Base-by-base conservation (phyloP, 2,329 filamentous ascomycete genomes). In the Paraphaeosphaeria sporulosa region DNA sequence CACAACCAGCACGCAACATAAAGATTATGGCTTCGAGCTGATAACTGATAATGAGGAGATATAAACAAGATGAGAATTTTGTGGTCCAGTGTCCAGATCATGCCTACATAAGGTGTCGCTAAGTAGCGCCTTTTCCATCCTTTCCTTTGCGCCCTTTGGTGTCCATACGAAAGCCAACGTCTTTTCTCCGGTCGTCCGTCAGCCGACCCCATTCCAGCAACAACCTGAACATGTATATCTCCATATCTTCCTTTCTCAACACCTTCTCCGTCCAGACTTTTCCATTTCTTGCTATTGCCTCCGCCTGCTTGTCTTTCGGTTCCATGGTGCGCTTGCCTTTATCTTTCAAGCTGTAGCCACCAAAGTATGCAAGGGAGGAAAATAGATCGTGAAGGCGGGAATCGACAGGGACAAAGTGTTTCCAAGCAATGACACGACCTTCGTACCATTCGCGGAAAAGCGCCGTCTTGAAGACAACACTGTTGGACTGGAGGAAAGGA, bases 361-460 rank as follows among this genome's bases (percentile, higher is more conserved):
- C 72, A 46, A 95, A 94, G 76, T 93, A 95, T 0, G 89, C 86
- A 56, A 94, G 77, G 0, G 89, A 92, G 63, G 87, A 88, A 81
- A 91, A 92, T 43, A 95, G 78, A 1, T 86, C 90, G 61, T 93
- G 90, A 21, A 91, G 87, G 3, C 92, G 85, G 1, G 90, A 66
- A 72, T 95, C 92, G 17, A 94, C 78, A 9, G 92, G 92, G 1
- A 94, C 89, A 68, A 93, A 95, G 73, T 96, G 92, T 47, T 89
- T 80, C 92, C 92, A 96, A 0, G 92, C 86, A 59, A 84, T 85
- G 17, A 95, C 78, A 6, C 92, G 86, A 52, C 89, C 87, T 60
- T 91, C 90, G 76, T 89, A 92, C 92, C 92, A 96, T 71, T 92
- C 88, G 25, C 87, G 85, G 76, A 94, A 94, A 7, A 94, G 81